A percentile compares a stretch with the other conserved stretches of the same genome.
Evolutionary conservation across 805 yeast species (phyloP).

Genomic region (Yarrowia sp.): DNA sequence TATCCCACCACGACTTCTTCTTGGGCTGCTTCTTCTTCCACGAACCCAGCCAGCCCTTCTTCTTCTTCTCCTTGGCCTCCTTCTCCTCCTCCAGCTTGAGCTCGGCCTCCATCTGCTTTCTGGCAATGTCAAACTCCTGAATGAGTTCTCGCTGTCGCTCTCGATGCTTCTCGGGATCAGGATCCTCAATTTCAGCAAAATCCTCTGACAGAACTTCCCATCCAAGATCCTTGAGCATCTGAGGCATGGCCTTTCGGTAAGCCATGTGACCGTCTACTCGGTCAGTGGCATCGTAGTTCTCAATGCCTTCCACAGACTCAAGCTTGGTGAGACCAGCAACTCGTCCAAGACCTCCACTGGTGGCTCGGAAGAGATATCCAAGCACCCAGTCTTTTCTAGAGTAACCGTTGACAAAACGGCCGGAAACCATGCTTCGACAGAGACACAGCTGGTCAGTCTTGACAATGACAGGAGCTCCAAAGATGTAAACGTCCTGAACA

Average conservation of each 20-base stretch:
- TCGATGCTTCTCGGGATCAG: conserved; percentile 86
- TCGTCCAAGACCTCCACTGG: conserved; percentile 90
- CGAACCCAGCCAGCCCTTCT: conserved; percentile 50
- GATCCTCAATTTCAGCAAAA: conserved; percentile 94
- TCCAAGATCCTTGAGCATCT: conserved; percentile 67
- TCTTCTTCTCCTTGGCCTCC: conserved; percentile 49
- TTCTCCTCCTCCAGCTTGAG: conserved; percentile 41
- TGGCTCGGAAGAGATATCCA: conserved; percentile 93
- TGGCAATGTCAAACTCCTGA: conserved; percentile 85
- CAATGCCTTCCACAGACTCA: conserved; percentile 63
- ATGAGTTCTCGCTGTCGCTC: conserved; percentile 78
- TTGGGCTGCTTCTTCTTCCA: conserved; percentile 58
- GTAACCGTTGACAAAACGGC: conserved; percentile 87
- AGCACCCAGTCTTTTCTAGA: conserved; percentile 94
- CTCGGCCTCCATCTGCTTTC: conserved; percentile 59
- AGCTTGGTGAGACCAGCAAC: conserved; percentile 89
- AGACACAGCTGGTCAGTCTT: conserved; percentile 76
- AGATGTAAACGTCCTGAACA: conserved; percentile 82
- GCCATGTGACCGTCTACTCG: conserved; percentile 95
- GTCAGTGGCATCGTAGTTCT: conserved; percentile 87
- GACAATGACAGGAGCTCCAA: conserved; percentile 88
- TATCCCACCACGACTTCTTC: conserved; percentile 65
- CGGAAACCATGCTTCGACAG: conserved; percentile 87
- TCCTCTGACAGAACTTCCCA: conserved; percentile 89
- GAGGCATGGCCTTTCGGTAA: conserved; percentile 94